These are phyloP conservation scores for Cephaloascus albidus DNA, from an alignment of 805 yeast species.

Conservation along the genomic window DNA sequence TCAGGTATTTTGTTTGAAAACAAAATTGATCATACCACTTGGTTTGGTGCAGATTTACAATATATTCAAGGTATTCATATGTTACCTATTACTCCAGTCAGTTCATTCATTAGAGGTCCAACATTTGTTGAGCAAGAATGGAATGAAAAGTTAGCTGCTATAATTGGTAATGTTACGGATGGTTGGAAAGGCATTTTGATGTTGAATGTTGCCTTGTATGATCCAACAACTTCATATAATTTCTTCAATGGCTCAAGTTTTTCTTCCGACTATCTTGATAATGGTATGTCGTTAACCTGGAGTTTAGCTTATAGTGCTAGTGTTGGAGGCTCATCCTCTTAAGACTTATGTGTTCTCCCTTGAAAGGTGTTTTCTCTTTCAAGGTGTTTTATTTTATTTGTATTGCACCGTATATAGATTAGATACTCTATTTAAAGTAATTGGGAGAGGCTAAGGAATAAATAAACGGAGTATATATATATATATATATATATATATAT, in stretches of 20 bases:
- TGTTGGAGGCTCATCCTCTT: constrained; percentile 17
- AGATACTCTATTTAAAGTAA: no score
- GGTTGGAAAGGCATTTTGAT: constrained; percentile 36
- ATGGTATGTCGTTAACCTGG: constrained; percentile 38
- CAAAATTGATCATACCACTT: constrained; percentile 65
- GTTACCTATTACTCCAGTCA: constrained; percentile 62
- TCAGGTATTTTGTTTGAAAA: constrained; percentile 70
- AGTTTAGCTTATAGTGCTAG: constrained; percentile 32
- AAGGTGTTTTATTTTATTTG: no score
- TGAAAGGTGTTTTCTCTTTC: no score
- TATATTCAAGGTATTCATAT: constrained; percentile 76
- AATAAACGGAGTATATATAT: no score
- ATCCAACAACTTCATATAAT: constrained; percentile 21
- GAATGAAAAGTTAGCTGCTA: constrained; percentile 17
- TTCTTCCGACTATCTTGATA: constrained; percentile 26
- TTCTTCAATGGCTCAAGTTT: constrained; percentile 26
- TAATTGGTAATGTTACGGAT: constrained; percentile 30
- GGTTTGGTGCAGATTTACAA: constrained; percentile 66
- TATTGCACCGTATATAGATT: no score
- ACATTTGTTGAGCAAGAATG: constrained; percentile 41
- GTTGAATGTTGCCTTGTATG: constrained; percentile 27
- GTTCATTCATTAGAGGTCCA: constrained; percentile 50
- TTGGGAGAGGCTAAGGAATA: no score
- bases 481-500: no score
- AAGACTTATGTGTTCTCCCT: no score